Evolutionary conservation across 805 yeast genomes (phyloP).

Genomic region (Candida fluviatilis): DNA sequence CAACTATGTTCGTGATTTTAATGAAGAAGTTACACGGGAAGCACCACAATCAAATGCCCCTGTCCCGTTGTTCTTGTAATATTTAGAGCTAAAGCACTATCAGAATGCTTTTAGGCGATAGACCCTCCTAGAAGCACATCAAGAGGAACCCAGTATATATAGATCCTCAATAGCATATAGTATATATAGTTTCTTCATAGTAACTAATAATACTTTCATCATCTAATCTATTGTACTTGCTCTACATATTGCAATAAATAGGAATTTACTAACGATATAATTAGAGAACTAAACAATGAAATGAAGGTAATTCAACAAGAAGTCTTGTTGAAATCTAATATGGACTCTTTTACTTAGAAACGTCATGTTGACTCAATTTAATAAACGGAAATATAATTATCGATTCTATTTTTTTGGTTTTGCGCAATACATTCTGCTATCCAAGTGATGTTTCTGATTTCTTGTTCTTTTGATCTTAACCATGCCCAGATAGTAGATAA

Average conservation of each 20-base stretch:
- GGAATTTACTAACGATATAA: too few species aligned
- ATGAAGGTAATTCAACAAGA: neutral
- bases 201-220: too few species aligned
- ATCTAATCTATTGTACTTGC: too few species aligned
- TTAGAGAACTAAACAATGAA: neutral
- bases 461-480: conserved; percentile 95
- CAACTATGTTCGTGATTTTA: neutral
- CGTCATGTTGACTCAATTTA: conserved; percentile 27
- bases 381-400: conserved; percentile 84
- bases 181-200: too few species aligned
- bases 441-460: conserved; percentile 97
- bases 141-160: too few species aligned
- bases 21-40: neutral
- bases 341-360: too few species aligned
- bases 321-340: too few species aligned
- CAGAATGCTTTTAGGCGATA: too few species aligned
- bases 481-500: conserved; percentile 92
- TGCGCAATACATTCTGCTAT: conserved; percentile 99
- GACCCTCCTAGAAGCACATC: too few species aligned
- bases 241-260: too few species aligned
- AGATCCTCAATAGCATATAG: too few species aligned
- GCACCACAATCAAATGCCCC: neutral
- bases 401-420: conserved; percentile 91
- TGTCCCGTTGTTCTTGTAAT: neutral
- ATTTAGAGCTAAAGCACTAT: too few species aligned